These are phyloP conservation scores for Dictyostelium purpureum DNA, from an alignment of 78 protist genomes.

Conservation along the genomic window DNA sequence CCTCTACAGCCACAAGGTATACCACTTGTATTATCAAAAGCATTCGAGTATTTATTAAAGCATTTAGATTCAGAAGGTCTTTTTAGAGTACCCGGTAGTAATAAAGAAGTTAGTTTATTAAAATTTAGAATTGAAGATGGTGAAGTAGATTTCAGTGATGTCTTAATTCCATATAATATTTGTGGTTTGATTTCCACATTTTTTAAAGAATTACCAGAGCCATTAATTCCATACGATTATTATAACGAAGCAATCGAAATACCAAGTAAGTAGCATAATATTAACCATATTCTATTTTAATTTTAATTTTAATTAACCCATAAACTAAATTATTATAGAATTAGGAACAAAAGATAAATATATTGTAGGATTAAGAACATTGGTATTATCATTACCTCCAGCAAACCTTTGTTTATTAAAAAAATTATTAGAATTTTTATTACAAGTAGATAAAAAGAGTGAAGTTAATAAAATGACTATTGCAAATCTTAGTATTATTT, in stretches of 20 bases:
- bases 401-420: conserved; percentile 63
- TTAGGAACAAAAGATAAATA: neutral
- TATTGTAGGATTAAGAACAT: conserved; percentile 19
- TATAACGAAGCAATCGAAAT: conserved; percentile 24
- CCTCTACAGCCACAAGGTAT: conserved; percentile 71
- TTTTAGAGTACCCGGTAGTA: conserved; percentile 71
- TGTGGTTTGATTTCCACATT: conserved; percentile 76
- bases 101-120: conserved; percentile 54
- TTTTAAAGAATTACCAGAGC: conserved; percentile 66
- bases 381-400: conserved; percentile 59
- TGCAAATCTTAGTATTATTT: conserved; percentile 53
- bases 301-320: neutral
- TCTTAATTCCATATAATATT: conserved; percentile 48
- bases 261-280: conserved; percentile 12
- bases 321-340: neutral
- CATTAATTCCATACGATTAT: conserved; percentile 50
- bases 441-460: conserved; percentile 15
- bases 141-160: conserved; percentile 33
- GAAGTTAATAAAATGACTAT: conserved; percentile 57
- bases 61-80: conserved; percentile 66
- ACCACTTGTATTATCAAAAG: conserved; percentile 54
- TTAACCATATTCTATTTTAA: neutral
- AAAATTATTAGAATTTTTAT: conserved; percentile 40
- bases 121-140: conserved; percentile 74
- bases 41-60: conserved; percentile 36